Percentiles rank a stretch among this genome's conserved stretches.
These are phyloP conservation scores for Albugo laibachii DNA, from an alignment of 352 stramenopile species.

Conservation along the genomic window DNA sequence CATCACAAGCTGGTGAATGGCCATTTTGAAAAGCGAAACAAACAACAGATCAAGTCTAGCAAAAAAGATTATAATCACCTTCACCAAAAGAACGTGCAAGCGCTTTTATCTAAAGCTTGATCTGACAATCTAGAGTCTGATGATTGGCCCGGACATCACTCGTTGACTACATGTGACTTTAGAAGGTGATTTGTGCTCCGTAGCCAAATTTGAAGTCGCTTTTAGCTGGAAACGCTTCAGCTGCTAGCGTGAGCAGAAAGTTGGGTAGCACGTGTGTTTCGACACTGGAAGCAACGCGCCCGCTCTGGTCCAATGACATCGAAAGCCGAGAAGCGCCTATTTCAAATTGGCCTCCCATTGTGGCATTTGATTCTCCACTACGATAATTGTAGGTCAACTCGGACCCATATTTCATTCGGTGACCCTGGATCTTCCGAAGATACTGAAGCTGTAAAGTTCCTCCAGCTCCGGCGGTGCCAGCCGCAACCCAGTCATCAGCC, in stretches of 20 bases:
- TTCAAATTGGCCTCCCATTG: conserved; percentile 65
- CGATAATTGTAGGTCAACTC: conserved; percentile 77
- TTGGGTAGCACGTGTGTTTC: conserved; percentile 71
- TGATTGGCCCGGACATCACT: neutral
- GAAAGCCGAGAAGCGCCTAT: conserved; percentile 70
- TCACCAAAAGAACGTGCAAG: conserved; percentile 1
- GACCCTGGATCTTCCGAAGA: conserved; percentile 52
- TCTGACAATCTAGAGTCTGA: conserved; percentile 2
- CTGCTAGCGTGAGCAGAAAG: conserved; percentile 69
- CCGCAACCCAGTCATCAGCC: conserved; percentile 40
- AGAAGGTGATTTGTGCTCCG: conserved; percentile 76
- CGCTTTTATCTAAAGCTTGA: neutral
- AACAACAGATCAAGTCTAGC: neutral
- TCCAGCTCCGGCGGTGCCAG: conserved; percentile 56
- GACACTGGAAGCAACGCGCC: conserved; percentile 65
- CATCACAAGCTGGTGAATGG: conserved; percentile 7
- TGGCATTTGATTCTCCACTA: conserved; percentile 63
- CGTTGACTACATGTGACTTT: conserved; percentile 16
- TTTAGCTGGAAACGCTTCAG: conserved; percentile 68
- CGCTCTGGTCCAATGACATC: conserved; percentile 64
- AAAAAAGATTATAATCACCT: neutral
- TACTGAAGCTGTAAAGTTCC: conserved; percentile 73
- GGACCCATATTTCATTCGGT: conserved; percentile 61
- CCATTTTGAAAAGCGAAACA: neutral
- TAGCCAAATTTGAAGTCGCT: conserved; percentile 85